These are phyloP conservation scores for Rhodotorula mucilaginosa DNA, from an alignment of 1,284 basidiomycete genomes.

Conservation along the genomic window DNA sequence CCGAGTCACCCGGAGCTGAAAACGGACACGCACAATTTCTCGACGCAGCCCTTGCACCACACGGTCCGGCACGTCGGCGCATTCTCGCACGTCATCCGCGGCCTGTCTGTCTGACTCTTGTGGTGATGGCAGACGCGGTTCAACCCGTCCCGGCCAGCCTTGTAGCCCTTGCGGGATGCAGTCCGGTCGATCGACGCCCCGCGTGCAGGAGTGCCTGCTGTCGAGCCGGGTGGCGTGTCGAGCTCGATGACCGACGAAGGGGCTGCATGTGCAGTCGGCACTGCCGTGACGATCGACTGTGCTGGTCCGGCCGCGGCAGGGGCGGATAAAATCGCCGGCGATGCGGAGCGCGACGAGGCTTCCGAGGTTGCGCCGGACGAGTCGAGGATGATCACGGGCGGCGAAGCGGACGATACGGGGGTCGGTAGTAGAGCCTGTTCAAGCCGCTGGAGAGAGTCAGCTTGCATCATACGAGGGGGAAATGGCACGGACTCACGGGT, in stretches of 20 bases:
- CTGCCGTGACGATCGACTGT: background rate
- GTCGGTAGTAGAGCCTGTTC: background rate
- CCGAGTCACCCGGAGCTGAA: no score
- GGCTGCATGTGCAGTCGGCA: background rate
- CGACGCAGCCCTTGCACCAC: constrained; percentile 34
- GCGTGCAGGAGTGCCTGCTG: background rate
- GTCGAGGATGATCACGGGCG: constrained; percentile 7
- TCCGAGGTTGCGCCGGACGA: constrained; percentile 1
- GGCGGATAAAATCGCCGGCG: background rate
- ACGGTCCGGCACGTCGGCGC: constrained; percentile 24
- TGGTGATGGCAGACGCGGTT: constrained; percentile 23
- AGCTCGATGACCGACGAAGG: background rate
- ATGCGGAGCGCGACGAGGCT: background rate
- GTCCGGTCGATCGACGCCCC: background rate
- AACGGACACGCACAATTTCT: constrained; percentile 26
- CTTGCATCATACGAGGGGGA: background rate
- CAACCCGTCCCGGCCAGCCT: constrained; percentile 5
- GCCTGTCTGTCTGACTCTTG: constrained; percentile 19
- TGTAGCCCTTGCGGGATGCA: background rate
- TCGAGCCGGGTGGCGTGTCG: background rate
- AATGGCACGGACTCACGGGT: background rate
- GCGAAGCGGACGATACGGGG: background rate
- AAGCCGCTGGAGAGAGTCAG: background rate
- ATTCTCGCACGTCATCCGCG: constrained; percentile 33
- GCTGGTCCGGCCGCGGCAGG: background rate